phyloP scores from a whole-genome alignment of 2,329 filamentous ascomycete genomes.

The Talaromyces sp. region DNA sequence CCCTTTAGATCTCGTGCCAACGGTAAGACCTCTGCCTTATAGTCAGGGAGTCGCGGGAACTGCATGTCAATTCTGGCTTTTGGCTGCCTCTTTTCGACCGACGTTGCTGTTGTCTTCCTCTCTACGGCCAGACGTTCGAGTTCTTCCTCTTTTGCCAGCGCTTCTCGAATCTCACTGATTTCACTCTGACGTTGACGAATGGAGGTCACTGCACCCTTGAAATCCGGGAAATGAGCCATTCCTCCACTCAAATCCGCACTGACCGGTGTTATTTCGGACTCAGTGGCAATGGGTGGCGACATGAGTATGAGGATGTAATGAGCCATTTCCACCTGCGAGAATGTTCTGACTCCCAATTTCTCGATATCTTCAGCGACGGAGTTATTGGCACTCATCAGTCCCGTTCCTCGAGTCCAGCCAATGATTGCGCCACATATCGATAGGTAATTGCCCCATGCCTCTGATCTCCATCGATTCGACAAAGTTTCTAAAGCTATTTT shows the following conservation, averaged over 20 bases:
- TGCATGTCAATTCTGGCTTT: neutral
- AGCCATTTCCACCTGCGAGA: neutral
- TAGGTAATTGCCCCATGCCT: constrained; percentile 95
- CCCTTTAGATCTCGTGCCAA: constrained; percentile 85
- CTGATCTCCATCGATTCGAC: constrained; percentile 97
- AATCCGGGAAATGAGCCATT: constrained; percentile 89
- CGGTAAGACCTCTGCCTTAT: constrained; percentile 73
- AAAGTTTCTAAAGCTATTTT: constrained; percentile 95
- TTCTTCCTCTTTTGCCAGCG: neutral
- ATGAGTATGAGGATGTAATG: neutral
- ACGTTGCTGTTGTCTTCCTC: neutral
- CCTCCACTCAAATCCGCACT: constrained; percentile 89
- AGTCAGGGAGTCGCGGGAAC: constrained; percentile 73
- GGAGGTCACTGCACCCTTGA: constrained; percentile 89
- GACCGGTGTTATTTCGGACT: neutral
- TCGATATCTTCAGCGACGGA: constrained; percentile 95
- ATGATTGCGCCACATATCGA: constrained; percentile 98
- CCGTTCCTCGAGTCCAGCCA: constrained; percentile 97
- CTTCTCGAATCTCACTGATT: constrained; percentile 43
- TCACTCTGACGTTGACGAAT: constrained; percentile 93
- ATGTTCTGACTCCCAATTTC: constrained; percentile 21
- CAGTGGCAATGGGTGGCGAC: neutral
- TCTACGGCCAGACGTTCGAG: neutral
- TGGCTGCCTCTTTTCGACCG: neutral
- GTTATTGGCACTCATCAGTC: constrained; percentile 96